Evolutionary conservation across 179 eudicot species (phyloP).

Genomic region (Beta corolliflora): DNA sequence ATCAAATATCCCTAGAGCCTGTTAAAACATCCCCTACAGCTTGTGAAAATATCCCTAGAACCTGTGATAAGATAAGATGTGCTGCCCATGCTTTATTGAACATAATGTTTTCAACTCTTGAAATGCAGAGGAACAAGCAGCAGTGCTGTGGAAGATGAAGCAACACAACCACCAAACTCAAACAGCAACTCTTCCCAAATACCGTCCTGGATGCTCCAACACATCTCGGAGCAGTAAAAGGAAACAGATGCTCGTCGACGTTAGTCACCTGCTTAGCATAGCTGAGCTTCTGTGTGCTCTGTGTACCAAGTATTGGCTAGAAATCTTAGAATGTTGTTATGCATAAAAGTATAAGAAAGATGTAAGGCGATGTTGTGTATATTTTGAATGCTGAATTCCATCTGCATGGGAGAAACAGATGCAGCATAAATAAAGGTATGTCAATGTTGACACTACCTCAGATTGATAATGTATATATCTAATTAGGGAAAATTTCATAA

Average conservation of each 20-base stretch:
- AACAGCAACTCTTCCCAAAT: conserved; percentile 17
- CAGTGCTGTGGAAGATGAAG: conserved; percentile 28
- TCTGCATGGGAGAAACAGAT: background rate
- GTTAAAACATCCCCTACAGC: no score
- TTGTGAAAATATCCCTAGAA: no score
- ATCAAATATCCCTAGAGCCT: no score
- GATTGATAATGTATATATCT: background rate
- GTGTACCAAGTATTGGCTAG: background rate
- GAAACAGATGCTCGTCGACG: background rate
- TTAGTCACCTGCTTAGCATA: background rate
- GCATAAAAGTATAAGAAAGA: conserved; percentile 3
- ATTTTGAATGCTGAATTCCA: background rate
- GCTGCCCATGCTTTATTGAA: background rate
- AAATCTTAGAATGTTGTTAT: background rate
- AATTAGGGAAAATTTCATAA: no score
- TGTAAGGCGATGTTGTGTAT: conserved; percentile 2
- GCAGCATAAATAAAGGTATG: conserved; percentile 1
- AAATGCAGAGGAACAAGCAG: conserved; percentile 29
- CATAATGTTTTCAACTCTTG: background rate
- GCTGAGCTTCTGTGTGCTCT: background rate
- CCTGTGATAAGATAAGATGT: no score
- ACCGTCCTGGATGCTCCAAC: conserved; percentile 38
- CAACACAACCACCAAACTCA: conserved; percentile 13
- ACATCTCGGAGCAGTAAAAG: conserved; percentile 25
- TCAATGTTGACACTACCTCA: background rate